Evolutionary conservation across 768 basidiomycete species (phyloP).

Genomic region (Plicaturopsis crispa): DNA sequence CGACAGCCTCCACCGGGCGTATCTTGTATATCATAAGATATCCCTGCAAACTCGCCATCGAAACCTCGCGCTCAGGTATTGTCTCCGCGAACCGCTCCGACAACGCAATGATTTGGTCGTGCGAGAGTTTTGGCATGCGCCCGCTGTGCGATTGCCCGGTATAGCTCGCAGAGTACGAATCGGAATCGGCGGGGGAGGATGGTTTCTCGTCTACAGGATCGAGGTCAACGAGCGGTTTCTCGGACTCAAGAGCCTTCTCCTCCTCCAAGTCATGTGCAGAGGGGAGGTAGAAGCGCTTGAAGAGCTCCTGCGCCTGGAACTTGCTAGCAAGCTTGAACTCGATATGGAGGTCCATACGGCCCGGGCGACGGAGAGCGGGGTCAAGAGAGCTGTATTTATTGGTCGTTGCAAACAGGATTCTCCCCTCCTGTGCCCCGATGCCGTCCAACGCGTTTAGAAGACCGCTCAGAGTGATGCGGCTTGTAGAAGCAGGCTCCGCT

Average conservation of each 20-base stretch:
- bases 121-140: slow-evolving; percentile 22
- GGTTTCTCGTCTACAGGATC: slow-evolving; percentile 13
- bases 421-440: slow-evolving; percentile 75
- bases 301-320: slow-evolving; percentile 40
- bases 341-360: slow-evolving; percentile 74
- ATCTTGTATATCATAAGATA: slow-evolving; percentile 67
- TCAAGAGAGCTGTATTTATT: slow-evolving; percentile 68
- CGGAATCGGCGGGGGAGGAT: slow-evolving; percentile 15
- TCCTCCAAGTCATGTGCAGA: not conserved
- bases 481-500: slow-evolving; percentile 16
- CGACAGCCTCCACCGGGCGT: slow-evolving; percentile 48
- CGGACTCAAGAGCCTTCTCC: not conserved
- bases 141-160: slow-evolving; percentile 12
- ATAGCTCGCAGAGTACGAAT: slow-evolving; percentile 4
- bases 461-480: slow-evolving; percentile 59
- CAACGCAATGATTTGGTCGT: slow-evolving; percentile 19
- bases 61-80: slow-evolving; percentile 39
- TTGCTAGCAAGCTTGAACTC: slow-evolving; percentile 49
- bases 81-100: slow-evolving; percentile 31
- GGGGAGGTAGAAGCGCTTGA: slow-evolving; percentile 38
- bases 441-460: slow-evolving; percentile 78
- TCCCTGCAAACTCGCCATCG: slow-evolving; percentile 36
- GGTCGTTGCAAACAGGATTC: slow-evolving; percentile 72
- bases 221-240: slow-evolving; percentile 10
- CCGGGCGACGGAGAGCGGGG: slow-evolving; percentile 67